These are phyloP conservation scores for Brassica juncea DNA, from an alignment of 345 rosid species.

Conservation along the genomic window DNA sequence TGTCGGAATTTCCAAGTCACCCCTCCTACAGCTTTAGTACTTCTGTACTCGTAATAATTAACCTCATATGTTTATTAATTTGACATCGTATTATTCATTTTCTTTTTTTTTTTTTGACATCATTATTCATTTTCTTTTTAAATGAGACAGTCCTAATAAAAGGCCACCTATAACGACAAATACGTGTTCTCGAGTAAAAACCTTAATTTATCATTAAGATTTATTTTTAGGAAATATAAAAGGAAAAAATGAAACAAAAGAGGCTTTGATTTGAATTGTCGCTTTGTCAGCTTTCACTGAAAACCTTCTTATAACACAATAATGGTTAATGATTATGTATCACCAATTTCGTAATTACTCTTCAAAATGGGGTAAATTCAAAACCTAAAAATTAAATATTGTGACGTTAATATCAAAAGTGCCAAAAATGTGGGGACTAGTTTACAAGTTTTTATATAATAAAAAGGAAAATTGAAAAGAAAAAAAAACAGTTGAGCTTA, in stretches of 20 bases:
- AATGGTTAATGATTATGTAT: conserved; percentile 29
- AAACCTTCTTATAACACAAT: conserved; percentile 2
- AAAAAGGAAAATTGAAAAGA: not conserved
- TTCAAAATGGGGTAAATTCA: not conserved
- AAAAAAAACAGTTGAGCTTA: not conserved
- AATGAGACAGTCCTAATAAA: not conserved
- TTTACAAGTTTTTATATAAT: not conserved
- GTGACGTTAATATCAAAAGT: conserved; percentile 22
- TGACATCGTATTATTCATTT: conserved; percentile 6
- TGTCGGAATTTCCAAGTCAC: conserved; percentile 5
- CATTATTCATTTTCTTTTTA: not conserved
- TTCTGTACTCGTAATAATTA: conserved; percentile 30
- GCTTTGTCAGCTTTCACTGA: conserved; percentile 41
- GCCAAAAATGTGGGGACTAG: conserved; percentile 35
- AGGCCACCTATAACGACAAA: not conserved
- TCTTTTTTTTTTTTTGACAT: conserved; percentile 2
- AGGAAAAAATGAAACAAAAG: not conserved
- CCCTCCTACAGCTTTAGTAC: conserved; percentile 4
- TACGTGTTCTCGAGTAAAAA: not conserved
- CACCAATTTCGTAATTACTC: not conserved
- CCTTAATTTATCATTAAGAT: not conserved
- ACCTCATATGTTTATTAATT: conserved; percentile 17
- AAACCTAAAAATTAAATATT: not conserved
- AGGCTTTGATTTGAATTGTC: conserved; percentile 30
- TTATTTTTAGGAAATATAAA: not conserved